Evolutionary conservation across 1,139 yeast species (phyloP), one percentile per base, ranked within the genome.

Genomic region (Martiniozyma asiatica): DNA sequence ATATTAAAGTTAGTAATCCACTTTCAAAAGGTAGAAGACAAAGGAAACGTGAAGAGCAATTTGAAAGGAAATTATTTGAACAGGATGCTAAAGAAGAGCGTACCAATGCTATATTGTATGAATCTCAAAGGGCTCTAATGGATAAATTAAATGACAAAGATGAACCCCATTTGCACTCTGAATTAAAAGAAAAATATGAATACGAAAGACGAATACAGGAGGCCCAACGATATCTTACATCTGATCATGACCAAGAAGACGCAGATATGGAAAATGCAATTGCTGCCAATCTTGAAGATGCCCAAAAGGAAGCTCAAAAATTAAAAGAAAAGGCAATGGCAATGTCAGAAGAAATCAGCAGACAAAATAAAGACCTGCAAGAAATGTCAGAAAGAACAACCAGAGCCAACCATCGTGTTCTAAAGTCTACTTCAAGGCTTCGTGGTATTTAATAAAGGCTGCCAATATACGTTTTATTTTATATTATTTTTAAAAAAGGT

Each of bases 1-100:
- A 85, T 14, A 87, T 93, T 9, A 85, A 84, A 36, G 71, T 79
- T 19, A 55, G 66, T 16, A 87, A 87, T 50, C 97, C 97, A 20
- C 87, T 89, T 61, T 85, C 84, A 45, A 76, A 80, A 30, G 81
- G 81, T 45, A 66, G 84, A 23, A 65, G 92, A 42, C 63, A 75
- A 41, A 73, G 77, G 42, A 82, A 77, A 42, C 74, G 73, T 44
- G 97, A 87, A 53, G 80, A 71, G 34, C 64, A 63, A 35, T 64
- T 85, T 40, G 73, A 78, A 45, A 58, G 65, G n/a, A 72, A 77
- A 30, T 70, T 80, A 43, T 38, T 42, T 15, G 41, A 43, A 13
- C 51, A 48, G 26, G 38, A 53, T 32, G 44, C 40, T 7, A 39
- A 51, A 27, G 51, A 48, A 26, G 41, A 43, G 10, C 32, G 29